Base-by-base conservation (phyloP, 371 early-diverging fungal species). In the Circinella umbellata region DNA sequence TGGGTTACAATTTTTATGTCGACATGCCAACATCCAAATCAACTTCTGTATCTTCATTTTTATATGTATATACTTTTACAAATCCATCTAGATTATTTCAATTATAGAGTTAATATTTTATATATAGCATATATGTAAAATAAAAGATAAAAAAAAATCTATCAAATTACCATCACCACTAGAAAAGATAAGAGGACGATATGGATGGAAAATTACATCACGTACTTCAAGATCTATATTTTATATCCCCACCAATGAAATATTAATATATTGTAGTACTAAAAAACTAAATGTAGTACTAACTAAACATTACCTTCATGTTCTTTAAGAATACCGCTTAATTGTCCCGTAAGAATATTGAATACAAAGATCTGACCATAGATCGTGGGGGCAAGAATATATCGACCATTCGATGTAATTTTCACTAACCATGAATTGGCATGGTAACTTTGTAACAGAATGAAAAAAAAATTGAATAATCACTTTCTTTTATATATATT, bases 371-470 rank as follows among this genome's bases (percentile, higher is more conserved):
- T 88, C 59, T 92, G 90, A 5, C 97, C 97, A 67, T 91, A 91
- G 61, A 91, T 90, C 0, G 96, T 96, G 0, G 96, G 96, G 15
- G 96, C 97, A 39, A 91, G 72, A n/a, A 96, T 67, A 70, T 95
- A 95, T 38, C 95, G 83, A 3, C 95, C 95, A 70, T 95, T 96
- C 17, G 91, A 88, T 0, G 95, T 82, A 61, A 95, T 86, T 48
- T 94, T 93, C 37, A 94, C 92, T 5, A 95, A 81, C 97, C 97
- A 96, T 35, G 96, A 95, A 73, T 96, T 96, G n/a, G 96, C 89
- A 70, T 90, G 84, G 68, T 96, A 93, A 64, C 91, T 93, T 20
- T 42, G 14, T 35, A 14, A 4, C 39, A 57, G 0, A 34, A 57
- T n/a, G n/a, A 57, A 59, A 14, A n/a, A 53, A 36, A 61, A 63